Evolutionary conservation across 768 basidiomycete genomes (phyloP).

Genomic region (Astraeus odoratus): DNA sequence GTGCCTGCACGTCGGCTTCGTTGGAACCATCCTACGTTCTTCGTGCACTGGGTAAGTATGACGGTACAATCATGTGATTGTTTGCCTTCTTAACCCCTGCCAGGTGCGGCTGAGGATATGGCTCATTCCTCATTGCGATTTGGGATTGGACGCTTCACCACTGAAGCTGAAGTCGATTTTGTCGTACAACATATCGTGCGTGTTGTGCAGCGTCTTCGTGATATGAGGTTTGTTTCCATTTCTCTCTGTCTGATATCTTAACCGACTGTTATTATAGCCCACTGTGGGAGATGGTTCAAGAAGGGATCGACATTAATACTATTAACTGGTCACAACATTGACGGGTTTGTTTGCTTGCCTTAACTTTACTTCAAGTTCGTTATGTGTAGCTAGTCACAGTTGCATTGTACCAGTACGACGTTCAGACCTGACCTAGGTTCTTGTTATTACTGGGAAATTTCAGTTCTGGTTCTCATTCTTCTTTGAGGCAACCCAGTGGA

Average conservation of each 20-base stretch:
- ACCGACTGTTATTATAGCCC: slow-evolving; percentile 45
- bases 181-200: slow-evolving; percentile 82
- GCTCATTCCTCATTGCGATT: slow-evolving; percentile 97
- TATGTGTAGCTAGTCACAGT: slow-evolving; percentile 10
- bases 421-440: too few species aligned
- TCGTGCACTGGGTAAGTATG: slow-evolving; percentile 71
- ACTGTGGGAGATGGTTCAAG: slow-evolving; percentile 99
- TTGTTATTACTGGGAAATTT: too few species aligned
- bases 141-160: slow-evolving; percentile 96
- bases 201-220: slow-evolving; percentile 82
- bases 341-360: slow-evolving; percentile 8
- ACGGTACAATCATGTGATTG: neutral
- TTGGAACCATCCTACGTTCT: slow-evolving; percentile 98
- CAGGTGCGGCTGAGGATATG: slow-evolving; percentile 96
- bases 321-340: slow-evolving; percentile 87
- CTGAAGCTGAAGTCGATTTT: slow-evolving; percentile 93
- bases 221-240: slow-evolving; percentile 67
- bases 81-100: slow-evolving; percentile 1
- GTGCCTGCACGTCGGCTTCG: slow-evolving; percentile 97
- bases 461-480: too few species aligned
- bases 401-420: slow-evolving; percentile 3
- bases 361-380: slow-evolving; percentile 8
- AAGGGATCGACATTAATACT: slow-evolving; percentile 91
- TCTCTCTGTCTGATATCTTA: slow-evolving; percentile 5
- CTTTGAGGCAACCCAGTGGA: too few species aligned